Conservation (phyloP, 257 asterid species). For the Jasminum sambac region DNA sequence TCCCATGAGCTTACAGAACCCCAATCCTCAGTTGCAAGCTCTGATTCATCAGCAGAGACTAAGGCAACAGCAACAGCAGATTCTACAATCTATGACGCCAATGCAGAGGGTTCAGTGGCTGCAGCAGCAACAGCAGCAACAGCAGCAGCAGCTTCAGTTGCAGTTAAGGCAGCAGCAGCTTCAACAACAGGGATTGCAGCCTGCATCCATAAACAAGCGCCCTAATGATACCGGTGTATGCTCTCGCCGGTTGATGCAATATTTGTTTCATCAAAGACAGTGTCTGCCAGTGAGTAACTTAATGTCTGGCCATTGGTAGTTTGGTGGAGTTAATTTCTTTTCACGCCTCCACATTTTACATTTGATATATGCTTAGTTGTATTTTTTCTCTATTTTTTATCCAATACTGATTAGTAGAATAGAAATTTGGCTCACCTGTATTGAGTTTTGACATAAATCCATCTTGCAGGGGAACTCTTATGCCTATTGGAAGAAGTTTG, state of each 20-base stretch:
- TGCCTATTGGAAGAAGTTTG: conserved; percentile 97
- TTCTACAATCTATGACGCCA: conserved; percentile 80
- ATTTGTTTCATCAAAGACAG: conserved; percentile 90
- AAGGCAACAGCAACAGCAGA: conserved; percentile 75
- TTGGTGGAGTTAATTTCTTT: conserved; percentile 7
- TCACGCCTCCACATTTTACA: neutral
- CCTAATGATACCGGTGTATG: conserved; percentile 86
- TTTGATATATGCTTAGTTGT: neutral
- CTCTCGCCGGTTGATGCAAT: conserved; percentile 92
- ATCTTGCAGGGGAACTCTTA: conserved; percentile 72
- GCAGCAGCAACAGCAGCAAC: conserved; percentile 58
- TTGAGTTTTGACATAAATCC: conserved; percentile 8
- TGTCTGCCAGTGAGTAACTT: conserved; percentile 77
- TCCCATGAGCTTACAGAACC: conserved; percentile 60
- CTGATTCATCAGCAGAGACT: conserved; percentile 82
- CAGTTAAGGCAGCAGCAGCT: conserved; percentile 76
- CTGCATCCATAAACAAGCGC: conserved; percentile 63
- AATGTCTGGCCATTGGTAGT: conserved; percentile 7
- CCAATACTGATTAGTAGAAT: conserved; percentile 1
- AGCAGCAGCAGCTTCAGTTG: conserved; percentile 63
- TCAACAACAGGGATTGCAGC: conserved; percentile 68
- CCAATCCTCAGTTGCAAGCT: conserved; percentile 79
- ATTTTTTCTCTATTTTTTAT: conserved; percentile 15
- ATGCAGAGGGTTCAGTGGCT: conserved; percentile 76
- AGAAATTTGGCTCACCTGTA: conserved; percentile 12